Evolutionary conservation across 345 rosid species (phyloP), one percentile per base, ranked within the genome.

Genomic region (Mangifera indica): DNA sequence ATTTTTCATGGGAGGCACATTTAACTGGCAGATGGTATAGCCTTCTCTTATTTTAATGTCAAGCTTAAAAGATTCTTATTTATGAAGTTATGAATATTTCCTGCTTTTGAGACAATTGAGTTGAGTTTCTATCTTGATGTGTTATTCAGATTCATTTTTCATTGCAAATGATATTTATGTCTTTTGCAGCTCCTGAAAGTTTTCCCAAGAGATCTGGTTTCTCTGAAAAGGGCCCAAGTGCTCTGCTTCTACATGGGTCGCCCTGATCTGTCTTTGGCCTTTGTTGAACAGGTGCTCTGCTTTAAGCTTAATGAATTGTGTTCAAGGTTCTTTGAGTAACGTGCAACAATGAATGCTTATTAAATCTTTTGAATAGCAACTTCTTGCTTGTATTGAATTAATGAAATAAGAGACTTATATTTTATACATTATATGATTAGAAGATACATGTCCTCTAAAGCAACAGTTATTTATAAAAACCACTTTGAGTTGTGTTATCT

Each of bases 181-280:
- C 71, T 68, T 59, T 73, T 87, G 79, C 91, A 94, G 97, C 86
- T 87, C 13, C 79, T 92, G 54, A 72, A 76, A 74, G 83, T 80
- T 29, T 94, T 84, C 79, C 98, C 98, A 3, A 88, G 78, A 74
- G 97, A 94, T 80, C 75, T 90, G 77, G 79, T 60, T 55, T 84
- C 97, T 67, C 77, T 92, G 71, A 90, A 92, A 82, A 89, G 97
- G 80, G 93, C 85, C 49, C 97, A 94, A 67, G 1, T 83, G 20
- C 73, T 90, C 42, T 81, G 97, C 74, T 94, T 94, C 84, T 90
- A 89, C 83, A 87, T 86, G 93, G 98, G 88, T 65, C 85, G 81
- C 56, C 85, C 92, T 52, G 87, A 79, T 71, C 82, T 84, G 51
- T 86, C 88, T 74, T 77, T 92, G 45, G 74, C 42, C 66, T 87